Evolutionary conservation across 2,329 filamentous ascomycete genomes (phyloP).

Genomic region (Rhinocladiella similis): DNA sequence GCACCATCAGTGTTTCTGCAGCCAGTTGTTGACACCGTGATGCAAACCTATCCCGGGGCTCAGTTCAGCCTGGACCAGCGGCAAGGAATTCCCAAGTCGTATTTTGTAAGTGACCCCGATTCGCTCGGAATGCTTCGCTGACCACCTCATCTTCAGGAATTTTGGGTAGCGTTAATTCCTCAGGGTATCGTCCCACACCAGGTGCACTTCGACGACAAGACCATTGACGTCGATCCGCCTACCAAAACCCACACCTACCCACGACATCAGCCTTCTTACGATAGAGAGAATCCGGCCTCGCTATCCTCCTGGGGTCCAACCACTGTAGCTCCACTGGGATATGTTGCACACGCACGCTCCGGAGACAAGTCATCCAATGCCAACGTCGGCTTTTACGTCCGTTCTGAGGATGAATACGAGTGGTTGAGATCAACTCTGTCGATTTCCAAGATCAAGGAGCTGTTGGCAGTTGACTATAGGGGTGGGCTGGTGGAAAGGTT

Average conservation of each 20-base stretch:
- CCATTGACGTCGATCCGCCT: background rate
- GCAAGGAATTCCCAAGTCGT: conserved; percentile 2
- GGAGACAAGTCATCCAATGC: conserved; percentile 41
- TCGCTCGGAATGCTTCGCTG: too few species aligned
- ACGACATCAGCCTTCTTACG: background rate
- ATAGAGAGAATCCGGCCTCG: background rate
- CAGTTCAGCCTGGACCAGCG: conserved; percentile 4
- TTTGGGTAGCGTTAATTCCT: background rate
- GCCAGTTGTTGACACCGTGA: conserved; percentile 4
- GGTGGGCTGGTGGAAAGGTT: conserved; percentile 38
- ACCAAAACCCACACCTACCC: background rate
- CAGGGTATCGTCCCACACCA: conserved; percentile 4
- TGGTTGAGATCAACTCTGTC: conserved; percentile 44
- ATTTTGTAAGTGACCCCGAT: conserved; percentile 3
- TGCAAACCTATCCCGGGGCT: conserved; percentile 4
- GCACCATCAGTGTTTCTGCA: background rate
- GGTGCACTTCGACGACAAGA: background rate
- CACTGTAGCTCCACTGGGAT: conserved; percentile 39
- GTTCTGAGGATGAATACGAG: conserved; percentile 18
- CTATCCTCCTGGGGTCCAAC: conserved; percentile 31
- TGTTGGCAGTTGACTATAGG: background rate
- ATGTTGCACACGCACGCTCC: conserved; percentile 44
- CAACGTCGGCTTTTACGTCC: conserved; percentile 42
- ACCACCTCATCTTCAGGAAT: too few species aligned
- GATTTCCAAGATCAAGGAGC: conserved; percentile 7